These are phyloP conservation scores for Hanseniaspora gamundiae DNA, from an alignment of 1,139 yeast genomes.

Conservation along the genomic window DNA sequence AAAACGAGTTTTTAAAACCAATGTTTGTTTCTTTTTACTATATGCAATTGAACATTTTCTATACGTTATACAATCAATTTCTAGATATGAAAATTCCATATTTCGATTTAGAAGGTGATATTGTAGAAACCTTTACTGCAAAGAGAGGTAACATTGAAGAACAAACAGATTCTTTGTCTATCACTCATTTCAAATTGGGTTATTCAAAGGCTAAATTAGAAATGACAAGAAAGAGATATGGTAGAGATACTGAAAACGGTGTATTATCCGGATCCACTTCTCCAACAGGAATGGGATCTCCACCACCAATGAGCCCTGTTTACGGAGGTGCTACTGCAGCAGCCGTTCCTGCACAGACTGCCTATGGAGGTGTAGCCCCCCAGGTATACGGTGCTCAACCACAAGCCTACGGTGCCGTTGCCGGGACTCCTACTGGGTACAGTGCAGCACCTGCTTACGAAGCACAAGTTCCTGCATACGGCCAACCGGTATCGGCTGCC, in stretches of 20 bases:
- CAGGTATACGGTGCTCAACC: conserved; percentile 16
- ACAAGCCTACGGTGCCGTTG: conserved; percentile 9
- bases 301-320: conserved; percentile 19
- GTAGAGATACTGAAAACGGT: conserved; percentile 28
- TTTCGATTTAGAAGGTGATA: conserved; percentile 75
- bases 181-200: conserved; percentile 82
- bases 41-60: conserved; percentile 95
- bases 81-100: conserved; percentile 95
- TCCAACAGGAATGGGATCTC: conserved; percentile 17
- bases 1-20: conserved; percentile 86
- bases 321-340: conserved; percentile 13
- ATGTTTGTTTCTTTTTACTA: conserved; percentile 86
- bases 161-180: conserved; percentile 70
- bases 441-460: conserved; percentile 11
- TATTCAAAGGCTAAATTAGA: conserved; percentile 79
- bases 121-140: conserved; percentile 60
- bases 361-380: conserved; percentile 11
- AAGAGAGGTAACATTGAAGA: conserved; percentile 91
- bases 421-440: conserved; percentile 18
- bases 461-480: conserved; percentile 11
- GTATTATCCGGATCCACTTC: conserved; percentile 20
- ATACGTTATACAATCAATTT: conserved; percentile 80
- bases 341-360: conserved; percentile 10
- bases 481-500: conserved; percentile 2
- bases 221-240: conserved; percentile 66